Evolutionary conservation across 1,139 yeast species (phyloP).

Genomic region (Hansenula sp.): DNA sequence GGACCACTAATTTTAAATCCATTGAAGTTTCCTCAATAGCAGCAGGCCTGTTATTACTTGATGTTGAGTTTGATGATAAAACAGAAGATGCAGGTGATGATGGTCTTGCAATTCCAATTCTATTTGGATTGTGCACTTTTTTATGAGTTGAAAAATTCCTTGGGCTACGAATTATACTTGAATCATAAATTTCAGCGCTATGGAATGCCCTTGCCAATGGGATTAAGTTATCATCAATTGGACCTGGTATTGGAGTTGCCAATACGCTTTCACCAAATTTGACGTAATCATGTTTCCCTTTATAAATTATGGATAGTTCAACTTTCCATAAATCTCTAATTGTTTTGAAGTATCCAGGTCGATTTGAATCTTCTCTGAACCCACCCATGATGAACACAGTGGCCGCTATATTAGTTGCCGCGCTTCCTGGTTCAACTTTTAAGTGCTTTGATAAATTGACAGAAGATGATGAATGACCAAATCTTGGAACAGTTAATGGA

Average conservation of each 20-base stretch:
- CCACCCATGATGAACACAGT: slow-evolving; percentile 41
- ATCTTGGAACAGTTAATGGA: slow-evolving; percentile 39
- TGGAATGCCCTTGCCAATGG: slow-evolving; percentile 34
- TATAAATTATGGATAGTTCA: slow-evolving; percentile 33
- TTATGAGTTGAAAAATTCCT: background rate
- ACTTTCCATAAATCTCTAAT: slow-evolving; percentile 45
- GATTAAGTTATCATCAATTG: slow-evolving; percentile 17
- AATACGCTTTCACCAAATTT: slow-evolving; percentile 30
- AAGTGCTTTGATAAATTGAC: slow-evolving; percentile 19
- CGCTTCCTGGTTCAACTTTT: background rate
- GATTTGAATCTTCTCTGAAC: slow-evolving; percentile 26
- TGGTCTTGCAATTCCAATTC: slow-evolving; percentile 11
- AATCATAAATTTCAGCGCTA: slow-evolving; percentile 20
- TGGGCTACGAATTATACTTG: slow-evolving; percentile 3
- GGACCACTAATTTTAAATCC: slow-evolving; percentile 27
- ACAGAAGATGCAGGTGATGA: slow-evolving; percentile 8
- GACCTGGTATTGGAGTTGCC: slow-evolving; percentile 26
- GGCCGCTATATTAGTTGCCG: slow-evolving; percentile 7
- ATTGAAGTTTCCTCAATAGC: background rate
- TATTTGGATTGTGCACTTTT: slow-evolving; percentile 3
- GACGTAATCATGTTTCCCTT: slow-evolving; percentile 29
- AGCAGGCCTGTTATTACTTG: background rate
- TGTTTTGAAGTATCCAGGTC: slow-evolving; percentile 29
- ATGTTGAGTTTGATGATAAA: background rate
- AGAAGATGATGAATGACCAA: slow-evolving; percentile 39